Evolutionary conservation across 2,329 filamentous ascomycete species (phyloP).

Genomic region (Parasarocladium wereldwijsianum): DNA sequence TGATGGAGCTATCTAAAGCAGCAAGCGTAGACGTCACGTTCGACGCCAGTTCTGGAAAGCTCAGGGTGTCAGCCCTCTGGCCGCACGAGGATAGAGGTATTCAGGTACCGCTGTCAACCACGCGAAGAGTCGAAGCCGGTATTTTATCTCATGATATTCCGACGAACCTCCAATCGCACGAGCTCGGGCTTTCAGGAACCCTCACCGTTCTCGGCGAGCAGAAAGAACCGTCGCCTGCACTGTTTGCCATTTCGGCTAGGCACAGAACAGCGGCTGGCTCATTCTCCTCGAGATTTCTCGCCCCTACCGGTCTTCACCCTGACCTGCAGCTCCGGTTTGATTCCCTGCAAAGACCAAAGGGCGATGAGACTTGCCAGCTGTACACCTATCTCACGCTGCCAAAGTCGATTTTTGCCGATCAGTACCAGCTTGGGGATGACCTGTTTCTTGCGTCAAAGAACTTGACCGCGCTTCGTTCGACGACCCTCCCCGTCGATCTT

Average conservation of each 20-base stretch:
- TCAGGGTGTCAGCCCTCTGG: constrained; percentile 55
- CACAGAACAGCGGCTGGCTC: constrained; percentile 42
- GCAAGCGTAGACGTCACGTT: constrained; percentile 65
- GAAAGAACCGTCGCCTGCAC: constrained; percentile 52
- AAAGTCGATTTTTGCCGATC: constrained; percentile 68
- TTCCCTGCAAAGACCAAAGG: constrained; percentile 26
- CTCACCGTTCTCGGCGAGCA: constrained; percentile 67
- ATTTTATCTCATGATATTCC: constrained; percentile 54
- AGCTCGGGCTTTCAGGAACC: constrained; percentile 65
- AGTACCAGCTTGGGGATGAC: constrained; percentile 65
- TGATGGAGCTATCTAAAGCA: constrained; percentile 32
- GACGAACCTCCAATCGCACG: constrained; percentile 46
- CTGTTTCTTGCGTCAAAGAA: constrained; percentile 75
- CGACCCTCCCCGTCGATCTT: constrained; percentile 68
- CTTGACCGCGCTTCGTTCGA: constrained; percentile 50
- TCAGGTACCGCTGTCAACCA: constrained; percentile 21
- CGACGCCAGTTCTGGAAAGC: constrained; percentile 48
- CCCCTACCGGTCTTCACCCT: constrained; percentile 72
- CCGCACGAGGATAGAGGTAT: constrained; percentile 27
- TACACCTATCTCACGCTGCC: constrained; percentile 77
- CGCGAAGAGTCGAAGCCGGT: constrained; percentile 62
- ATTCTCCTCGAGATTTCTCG: constrained; percentile 50
- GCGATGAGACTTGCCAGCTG: constrained; percentile 49
- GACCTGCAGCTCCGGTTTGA: constrained; percentile 55
- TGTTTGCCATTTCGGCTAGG: constrained; percentile 73